Conservation (phyloP, 1,284 basidiomycete species). For the Neotropicomus parvogracilis region DNA sequence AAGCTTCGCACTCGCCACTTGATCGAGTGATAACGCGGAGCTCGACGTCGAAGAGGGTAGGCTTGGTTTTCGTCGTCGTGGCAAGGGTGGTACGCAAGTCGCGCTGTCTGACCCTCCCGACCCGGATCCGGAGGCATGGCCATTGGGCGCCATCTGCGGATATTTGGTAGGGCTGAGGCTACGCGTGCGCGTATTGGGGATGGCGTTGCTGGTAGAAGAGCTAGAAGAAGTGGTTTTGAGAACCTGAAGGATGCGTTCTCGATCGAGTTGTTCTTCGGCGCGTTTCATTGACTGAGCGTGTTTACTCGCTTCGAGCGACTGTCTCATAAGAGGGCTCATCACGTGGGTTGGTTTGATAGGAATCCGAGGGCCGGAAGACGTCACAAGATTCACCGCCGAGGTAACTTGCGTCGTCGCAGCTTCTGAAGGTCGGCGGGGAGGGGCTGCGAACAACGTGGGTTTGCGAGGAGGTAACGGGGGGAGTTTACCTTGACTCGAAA, state of each 20-base stretch:
- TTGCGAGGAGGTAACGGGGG: conserved; percentile 38
- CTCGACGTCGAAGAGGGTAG: conserved; percentile 29
- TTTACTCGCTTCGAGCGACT: conserved; percentile 66
- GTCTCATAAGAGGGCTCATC: conserved; percentile 60
- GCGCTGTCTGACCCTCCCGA: conserved; percentile 36
- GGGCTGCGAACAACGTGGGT: conserved; percentile 23
- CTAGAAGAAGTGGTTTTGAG: conserved; percentile 43
- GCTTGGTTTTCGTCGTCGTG: conserved; percentile 24
- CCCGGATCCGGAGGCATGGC: neutral
- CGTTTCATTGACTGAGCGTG: conserved; percentile 64
- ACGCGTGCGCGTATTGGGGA: conserved; percentile 18
- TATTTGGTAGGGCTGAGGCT: conserved; percentile 38
- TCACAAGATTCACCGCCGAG: conserved; percentile 1
- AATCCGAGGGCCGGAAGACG: conserved; percentile 17
- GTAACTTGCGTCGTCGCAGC: conserved; percentile 2
- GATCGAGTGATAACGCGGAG: conserved; percentile 39
- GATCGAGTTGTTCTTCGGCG: conserved; percentile 62
- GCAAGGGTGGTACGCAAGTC: conserved; percentile 28
- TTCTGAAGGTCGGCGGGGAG: conserved; percentile 25
- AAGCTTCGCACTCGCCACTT: conserved; percentile 40
- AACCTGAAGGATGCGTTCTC: conserved; percentile 65
- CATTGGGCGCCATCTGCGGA: conserved; percentile 15
- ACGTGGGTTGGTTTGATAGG: conserved; percentile 38
- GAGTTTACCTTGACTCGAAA: conserved; percentile 17
- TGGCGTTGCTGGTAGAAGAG: conserved; percentile 19